Evolutionary conservation across 2,329 filamentous ascomycete genomes (phyloP).

Genomic region (Botrytis pseudocinerea): DNA sequence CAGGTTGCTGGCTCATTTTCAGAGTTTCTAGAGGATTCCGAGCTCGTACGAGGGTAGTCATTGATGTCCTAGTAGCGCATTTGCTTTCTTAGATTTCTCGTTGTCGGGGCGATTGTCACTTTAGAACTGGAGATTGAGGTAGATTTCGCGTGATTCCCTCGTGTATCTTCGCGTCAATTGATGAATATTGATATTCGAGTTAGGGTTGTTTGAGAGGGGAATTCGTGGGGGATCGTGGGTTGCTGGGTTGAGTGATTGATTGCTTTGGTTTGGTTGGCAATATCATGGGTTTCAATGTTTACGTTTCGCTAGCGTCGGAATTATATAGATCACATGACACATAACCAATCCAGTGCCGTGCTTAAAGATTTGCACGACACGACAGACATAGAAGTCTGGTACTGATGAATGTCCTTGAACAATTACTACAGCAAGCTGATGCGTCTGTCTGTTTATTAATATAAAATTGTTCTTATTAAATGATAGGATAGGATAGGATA

Average conservation of each 20-base stretch:
- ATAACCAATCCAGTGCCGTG: not conserved
- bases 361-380: not conserved
- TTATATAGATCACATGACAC: conserved; percentile 22
- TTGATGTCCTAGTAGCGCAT: conserved; percentile 50
- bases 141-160: conserved; percentile 26
- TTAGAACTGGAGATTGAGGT: not conserved
- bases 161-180: conserved; percentile 36
- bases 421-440: not conserved
- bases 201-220: not conserved
- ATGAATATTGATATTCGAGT: not conserved
- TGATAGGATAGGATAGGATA: not conserved
- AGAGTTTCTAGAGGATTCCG: conserved; percentile 65
- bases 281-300: conserved; percentile 24
- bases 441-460: not conserved
- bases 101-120: conserved; percentile 22
- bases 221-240: not conserved
- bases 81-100: conserved; percentile 28
- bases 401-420: not conserved
- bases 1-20: conserved; percentile 64
- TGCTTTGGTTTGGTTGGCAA: not conserved
- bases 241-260: conserved; percentile 10
- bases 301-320: conserved; percentile 15
- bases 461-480: not conserved
- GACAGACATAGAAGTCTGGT: not conserved
- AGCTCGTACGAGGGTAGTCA: conserved; percentile 67